Percentiles rank a stretch among this genome's conserved stretches.
Conservation (phyloP, 192 early-diverging fungal genomes). For the Linnemannia schmuckeri region DNA sequence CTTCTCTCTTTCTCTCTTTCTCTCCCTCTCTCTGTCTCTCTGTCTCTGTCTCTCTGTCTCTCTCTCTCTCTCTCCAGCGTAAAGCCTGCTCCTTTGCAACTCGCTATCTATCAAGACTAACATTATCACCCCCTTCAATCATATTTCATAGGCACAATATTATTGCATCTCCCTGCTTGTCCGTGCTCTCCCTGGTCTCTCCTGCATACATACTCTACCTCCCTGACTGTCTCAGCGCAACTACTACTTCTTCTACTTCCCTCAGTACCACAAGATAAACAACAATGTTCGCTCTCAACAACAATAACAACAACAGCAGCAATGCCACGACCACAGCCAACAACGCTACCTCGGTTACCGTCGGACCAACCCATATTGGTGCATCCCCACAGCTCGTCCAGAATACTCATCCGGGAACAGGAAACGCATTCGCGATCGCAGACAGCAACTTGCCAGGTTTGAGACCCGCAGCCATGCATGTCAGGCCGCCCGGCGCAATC, state of each 20-base stretch:
- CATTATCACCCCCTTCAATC: too few relatives aligned
- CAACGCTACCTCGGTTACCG: not conserved
- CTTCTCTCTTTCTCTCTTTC: too few relatives aligned
- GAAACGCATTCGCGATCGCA: not conserved
- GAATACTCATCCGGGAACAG: not conserved
- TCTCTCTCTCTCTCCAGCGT: too few relatives aligned
- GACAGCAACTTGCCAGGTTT: slow-evolving; percentile 10
- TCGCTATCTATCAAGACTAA: too few relatives aligned
- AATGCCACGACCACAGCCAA: not conserved
- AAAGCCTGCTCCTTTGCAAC: too few relatives aligned
- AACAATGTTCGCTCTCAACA: not conserved
- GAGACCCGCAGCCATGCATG: not conserved
- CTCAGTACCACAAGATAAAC: not conserved
- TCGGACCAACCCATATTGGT: not conserved
- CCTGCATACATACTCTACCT: not conserved
- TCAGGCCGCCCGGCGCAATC: not conserved
- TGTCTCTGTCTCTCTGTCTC: too few relatives aligned
- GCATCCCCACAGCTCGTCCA: not conserved
- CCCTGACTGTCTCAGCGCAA: not conserved
- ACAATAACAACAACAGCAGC: not conserved
- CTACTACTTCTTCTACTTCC: not conserved
- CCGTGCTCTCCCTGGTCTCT: not conserved
- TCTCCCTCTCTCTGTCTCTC: too few relatives aligned
- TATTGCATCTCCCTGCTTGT: not conserved
- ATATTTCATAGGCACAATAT: not conserved